A percentile compares a stretch with the other conserved stretches of the same genome.
phyloP scores from a whole-genome alignment of 2,329 filamentous ascomycete genomes.

The Leptodontidium sp. region DNA sequence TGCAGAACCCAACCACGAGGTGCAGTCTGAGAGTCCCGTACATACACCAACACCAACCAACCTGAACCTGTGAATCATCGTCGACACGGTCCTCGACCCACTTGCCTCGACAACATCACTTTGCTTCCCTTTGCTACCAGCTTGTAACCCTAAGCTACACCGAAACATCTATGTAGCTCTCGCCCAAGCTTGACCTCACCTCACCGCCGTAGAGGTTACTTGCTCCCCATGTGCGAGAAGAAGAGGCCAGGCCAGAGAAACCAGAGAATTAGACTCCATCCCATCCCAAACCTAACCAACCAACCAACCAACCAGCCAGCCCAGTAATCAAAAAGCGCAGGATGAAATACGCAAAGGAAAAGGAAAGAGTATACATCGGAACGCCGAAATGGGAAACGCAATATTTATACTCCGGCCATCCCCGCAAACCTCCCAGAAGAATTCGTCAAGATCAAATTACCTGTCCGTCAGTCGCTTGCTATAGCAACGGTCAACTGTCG shows the following conservation, averaged over 20 bases:
- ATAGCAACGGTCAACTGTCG: conserved; percentile 34
- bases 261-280: background rate
- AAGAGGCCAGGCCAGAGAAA: background rate
- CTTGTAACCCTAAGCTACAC: too few relatives aligned
- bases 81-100: too few relatives aligned
- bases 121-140: too few relatives aligned
- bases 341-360: background rate
- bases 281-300: background rate
- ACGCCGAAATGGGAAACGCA: background rate
- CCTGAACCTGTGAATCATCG: too few relatives aligned
- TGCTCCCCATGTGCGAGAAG: background rate
- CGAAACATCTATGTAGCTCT: too few relatives aligned
- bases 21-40: too few relatives aligned
- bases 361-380: background rate
- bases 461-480: conserved; percentile 5
- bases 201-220: too few relatives aligned
- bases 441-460: conserved; percentile 10
- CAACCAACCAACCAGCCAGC: conserved; percentile 1
- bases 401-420: conserved; percentile 9
- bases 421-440: background rate
- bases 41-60: too few relatives aligned
- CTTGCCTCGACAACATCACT: too few relatives aligned
- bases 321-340: background rate
- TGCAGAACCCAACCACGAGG: too few relatives aligned
- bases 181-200: too few relatives aligned